Conservation (phyloP, 1,284 basidiomycete species). For the Ganoderma multipileum region DNA sequence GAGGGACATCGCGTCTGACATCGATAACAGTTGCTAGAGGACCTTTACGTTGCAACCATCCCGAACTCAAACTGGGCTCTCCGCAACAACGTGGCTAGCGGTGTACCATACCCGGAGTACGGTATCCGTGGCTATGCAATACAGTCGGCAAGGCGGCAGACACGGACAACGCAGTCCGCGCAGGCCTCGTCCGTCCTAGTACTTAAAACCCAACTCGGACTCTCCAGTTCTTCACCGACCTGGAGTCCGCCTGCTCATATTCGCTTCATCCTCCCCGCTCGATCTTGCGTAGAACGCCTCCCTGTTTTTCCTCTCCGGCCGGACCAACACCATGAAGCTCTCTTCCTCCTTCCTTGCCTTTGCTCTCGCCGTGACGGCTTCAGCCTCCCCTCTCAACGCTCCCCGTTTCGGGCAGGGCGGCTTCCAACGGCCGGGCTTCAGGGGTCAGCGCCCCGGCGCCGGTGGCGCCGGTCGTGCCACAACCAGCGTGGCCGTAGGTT, state of each 20-base stretch:
- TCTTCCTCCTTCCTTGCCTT: slow-evolving; percentile 19
- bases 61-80: background rate
- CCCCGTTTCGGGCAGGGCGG: slow-evolving; percentile 45
- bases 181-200: background rate
- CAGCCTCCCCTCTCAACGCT: slow-evolving; percentile 45
- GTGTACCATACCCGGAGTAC: background rate
- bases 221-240: slow-evolving; percentile 19
- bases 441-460: slow-evolving; percentile 33
- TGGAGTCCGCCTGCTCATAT: slow-evolving; percentile 23
- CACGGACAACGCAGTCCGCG: background rate
- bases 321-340: slow-evolving; percentile 35
- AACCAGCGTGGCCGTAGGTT: slow-evolving; percentile 46
- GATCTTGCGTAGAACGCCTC: slow-evolving; percentile 4
- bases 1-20: too few species aligned
- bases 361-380: slow-evolving; percentile 43
- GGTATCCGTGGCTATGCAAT: background rate
- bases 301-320: background rate
- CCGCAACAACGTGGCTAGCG: background rate
- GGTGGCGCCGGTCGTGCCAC: slow-evolving; percentile 32
- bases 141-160: background rate
- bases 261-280: background rate
- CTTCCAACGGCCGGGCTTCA: slow-evolving; percentile 39
- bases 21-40: background rate
- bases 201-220: background rate
- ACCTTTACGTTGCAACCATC: background rate